Percentiles rank a stretch among this genome's conserved stretches.
phyloP scores from a whole-genome alignment of 192 early-diverging fungal genomes.

The Jimgerdemannia flammicorona region DNA sequence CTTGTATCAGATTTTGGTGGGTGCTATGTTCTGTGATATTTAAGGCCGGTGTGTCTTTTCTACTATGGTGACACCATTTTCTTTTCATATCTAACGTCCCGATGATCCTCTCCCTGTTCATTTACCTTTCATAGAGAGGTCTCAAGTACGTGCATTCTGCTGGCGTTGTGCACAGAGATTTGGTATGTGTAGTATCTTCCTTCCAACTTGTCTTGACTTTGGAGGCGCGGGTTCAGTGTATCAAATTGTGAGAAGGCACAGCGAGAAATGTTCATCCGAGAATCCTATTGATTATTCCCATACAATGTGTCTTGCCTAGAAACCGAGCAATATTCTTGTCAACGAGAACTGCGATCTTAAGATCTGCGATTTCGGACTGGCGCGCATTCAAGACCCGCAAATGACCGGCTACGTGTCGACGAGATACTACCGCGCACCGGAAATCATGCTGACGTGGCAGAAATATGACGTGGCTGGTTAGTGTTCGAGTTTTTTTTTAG shows the following conservation, averaged over 20 bases:
- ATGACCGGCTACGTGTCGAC: conserved; percentile 99
- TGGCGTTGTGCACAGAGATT: conserved; percentile 92
- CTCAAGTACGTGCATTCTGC: conserved; percentile 94
- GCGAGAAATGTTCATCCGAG: too few relatives aligned
- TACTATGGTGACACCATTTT: too few relatives aligned
- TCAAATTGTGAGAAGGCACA: too few relatives aligned
- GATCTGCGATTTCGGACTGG: conserved; percentile 98
- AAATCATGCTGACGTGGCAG: conserved; percentile 98
- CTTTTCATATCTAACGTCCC: too few relatives aligned
- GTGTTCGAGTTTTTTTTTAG: neutral
- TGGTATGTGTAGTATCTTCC: conserved; percentile 43
- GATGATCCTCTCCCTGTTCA: conserved; percentile 1
- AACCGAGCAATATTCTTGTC: conserved; percentile 95
- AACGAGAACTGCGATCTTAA: conserved; percentile 98
- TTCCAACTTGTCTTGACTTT: neutral
- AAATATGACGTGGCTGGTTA: conserved; percentile 88
- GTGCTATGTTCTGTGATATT: conserved; percentile 7
- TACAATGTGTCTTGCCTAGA: conserved; percentile 29
- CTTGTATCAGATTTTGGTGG: conserved; percentile 89
- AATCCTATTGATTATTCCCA: too few relatives aligned
- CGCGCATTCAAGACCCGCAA: conserved; percentile 89
- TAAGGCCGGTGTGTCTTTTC: neutral
- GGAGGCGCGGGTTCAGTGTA: too few relatives aligned
- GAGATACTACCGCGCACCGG: conserved; percentile 95
- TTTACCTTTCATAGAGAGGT: conserved; percentile 52